Percentiles rank a stretch among this genome's conserved stretches.
Evolutionary conservation across 2,329 filamentous ascomycete species (phyloP).

Genomic region (Verticillium longisporum): DNA sequence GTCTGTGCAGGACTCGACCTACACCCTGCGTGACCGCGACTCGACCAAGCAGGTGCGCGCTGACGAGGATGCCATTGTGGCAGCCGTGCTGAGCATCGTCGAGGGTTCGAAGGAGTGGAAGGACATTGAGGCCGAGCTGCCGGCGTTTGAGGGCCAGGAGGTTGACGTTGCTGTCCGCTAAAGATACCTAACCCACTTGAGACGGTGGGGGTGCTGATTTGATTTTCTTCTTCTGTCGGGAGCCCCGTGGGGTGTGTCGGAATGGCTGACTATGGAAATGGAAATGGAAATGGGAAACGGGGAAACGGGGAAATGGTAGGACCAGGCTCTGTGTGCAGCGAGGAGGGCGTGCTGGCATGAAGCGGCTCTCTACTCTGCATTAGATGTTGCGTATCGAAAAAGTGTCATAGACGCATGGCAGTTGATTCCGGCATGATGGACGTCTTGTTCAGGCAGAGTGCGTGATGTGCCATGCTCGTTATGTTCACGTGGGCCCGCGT

Average conservation of each 20-base stretch:
- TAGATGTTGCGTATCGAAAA: not conserved
- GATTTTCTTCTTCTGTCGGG: not conserved
- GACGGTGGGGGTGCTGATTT: not conserved
- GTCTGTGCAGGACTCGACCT: constrained; percentile 77
- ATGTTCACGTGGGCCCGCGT: not conserved
- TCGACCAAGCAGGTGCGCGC: constrained; percentile 86
- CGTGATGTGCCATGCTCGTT: not conserved
- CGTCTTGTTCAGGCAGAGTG: not conserved
- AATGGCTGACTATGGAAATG: not conserved
- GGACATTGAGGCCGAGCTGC: constrained; percentile 70
- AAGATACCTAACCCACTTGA: not conserved
- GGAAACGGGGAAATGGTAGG: not conserved
- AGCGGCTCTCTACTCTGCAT: not conserved
- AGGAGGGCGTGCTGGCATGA: not conserved
- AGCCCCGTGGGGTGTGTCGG: not conserved
- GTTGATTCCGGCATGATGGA: not conserved
- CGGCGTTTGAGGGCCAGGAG: constrained; percentile 77
- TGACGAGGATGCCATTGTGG: constrained; percentile 70
- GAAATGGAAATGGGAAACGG: not conserved
- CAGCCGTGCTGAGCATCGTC: constrained; percentile 56
- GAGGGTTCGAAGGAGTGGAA: constrained; percentile 49
- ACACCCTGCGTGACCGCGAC: constrained; percentile 87
- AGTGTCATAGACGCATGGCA: not conserved
- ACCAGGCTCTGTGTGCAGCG: not conserved
- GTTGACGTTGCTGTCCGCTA: constrained; percentile 29